phyloP scores from a whole-genome alignment of 257 asterid species.

The Solanum sejunctum region DNA sequence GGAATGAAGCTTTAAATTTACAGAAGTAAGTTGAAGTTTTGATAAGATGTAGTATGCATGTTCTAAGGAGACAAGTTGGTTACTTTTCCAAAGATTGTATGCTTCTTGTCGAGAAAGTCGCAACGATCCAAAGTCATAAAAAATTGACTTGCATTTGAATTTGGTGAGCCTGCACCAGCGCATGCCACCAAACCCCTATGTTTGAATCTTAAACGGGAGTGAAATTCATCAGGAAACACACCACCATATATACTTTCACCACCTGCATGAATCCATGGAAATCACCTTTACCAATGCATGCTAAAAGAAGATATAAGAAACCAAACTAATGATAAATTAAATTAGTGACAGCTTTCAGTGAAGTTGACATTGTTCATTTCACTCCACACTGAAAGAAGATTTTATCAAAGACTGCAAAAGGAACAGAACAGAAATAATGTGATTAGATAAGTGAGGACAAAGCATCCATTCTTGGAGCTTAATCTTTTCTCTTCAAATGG shows the following conservation, averaged over 20 bases:
- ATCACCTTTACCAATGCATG: not conserved
- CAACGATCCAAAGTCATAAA: slow-evolving; percentile 78
- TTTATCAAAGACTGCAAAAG: not conserved
- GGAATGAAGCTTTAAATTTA: slow-evolving; percentile 1
- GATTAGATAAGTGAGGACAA: not conserved
- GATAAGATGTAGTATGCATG: not conserved
- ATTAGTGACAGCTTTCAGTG: not conserved
- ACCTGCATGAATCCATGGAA: slow-evolving; percentile 31
- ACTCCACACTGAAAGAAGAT: not conserved
- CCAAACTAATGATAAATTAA: not conserved
- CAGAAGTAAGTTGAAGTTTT: slow-evolving; percentile 4
- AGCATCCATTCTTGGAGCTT: not conserved
- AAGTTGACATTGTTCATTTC: not conserved
- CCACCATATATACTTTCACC: slow-evolving; percentile 96
- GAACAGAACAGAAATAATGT: not conserved
- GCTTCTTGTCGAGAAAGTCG: slow-evolving; percentile 91
- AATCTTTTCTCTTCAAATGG: not conserved
- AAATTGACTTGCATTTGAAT: slow-evolving; percentile 92
- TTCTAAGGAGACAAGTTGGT: slow-evolving; percentile 1
- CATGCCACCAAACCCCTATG: slow-evolving; percentile 97
- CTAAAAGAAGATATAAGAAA: not conserved
- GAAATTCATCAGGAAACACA: slow-evolving; percentile 77
- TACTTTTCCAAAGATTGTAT: slow-evolving; percentile 94
- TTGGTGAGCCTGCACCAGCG: slow-evolving; percentile 79
- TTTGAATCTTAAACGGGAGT: slow-evolving; percentile 92